Conservation (phyloP, 345 rosid species). For the Dipteronia sinensis region DNA sequence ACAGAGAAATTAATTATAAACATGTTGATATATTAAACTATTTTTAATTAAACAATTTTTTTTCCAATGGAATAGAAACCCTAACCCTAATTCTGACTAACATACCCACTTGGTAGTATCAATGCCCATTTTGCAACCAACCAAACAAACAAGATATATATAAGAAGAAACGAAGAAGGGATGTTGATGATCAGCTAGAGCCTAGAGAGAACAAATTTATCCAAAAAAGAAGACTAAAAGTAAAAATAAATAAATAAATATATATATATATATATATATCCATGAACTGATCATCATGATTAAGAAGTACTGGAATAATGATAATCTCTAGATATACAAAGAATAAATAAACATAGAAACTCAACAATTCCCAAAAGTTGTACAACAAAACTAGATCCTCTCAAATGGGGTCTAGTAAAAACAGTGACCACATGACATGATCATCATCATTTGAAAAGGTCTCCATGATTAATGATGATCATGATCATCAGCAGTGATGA, state of each 20-base stretch:
- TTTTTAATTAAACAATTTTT: conserved; percentile 1
- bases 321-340: conserved; percentile 28
- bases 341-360: conserved; percentile 32
- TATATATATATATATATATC: neutral
- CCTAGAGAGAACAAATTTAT: neutral
- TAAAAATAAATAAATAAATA: no score
- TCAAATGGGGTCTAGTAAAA: conserved; percentile 14
- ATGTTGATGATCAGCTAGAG: no score
- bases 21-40: neutral
- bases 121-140: conserved; percentile 6
- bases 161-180: neutral
- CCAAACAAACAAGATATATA: neutral
- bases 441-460: neutral
- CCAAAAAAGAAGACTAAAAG: neutral
- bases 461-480: neutral
- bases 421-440: neutral
- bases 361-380: neutral
- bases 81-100: conserved; percentile 44
- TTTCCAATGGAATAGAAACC: conserved; percentile 30
- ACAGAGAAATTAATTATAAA: neutral
- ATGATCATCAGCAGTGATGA: neutral
- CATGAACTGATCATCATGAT: conserved; percentile 17
- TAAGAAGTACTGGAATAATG: conserved; percentile 16
- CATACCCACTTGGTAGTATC: conserved; percentile 1
- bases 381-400: conserved; percentile 6